A percentile compares a stretch with the other conserved stretches of the same genome.
phyloP scores from a whole-genome alignment of 2,329 filamentous ascomycete genomes.

The Ceratocystis eucalypticola region DNA sequence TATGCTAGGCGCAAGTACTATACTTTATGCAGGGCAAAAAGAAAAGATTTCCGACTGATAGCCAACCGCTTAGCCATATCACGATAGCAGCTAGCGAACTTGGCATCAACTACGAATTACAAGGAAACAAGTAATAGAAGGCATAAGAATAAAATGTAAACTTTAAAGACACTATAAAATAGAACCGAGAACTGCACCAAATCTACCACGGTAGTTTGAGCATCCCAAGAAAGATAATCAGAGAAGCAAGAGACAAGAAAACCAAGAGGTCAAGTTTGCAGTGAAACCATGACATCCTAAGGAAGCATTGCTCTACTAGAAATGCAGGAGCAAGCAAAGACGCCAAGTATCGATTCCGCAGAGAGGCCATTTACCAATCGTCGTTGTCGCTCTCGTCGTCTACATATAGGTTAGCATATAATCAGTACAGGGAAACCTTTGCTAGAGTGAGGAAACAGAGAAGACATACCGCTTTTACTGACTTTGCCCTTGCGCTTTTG shows the following conservation, averaged over 20 bases:
- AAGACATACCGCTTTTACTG: conserved; percentile 74
- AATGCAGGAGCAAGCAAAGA: neutral
- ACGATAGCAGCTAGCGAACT: neutral
- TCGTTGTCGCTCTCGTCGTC: conserved; percentile 68
- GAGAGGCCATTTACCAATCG: conserved; percentile 42
- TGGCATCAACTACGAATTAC: neutral
- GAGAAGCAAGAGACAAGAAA: neutral
- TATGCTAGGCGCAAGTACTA: no score
- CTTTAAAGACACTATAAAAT: neutral
- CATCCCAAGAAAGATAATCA: neutral
- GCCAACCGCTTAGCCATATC: no score
- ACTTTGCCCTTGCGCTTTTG: conserved; percentile 86
- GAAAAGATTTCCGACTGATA: no score
- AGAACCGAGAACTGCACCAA: neutral
- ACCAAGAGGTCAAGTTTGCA: neutral
- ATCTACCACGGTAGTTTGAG: neutral
- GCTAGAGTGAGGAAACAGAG: conserved; percentile 12
- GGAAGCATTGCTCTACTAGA: neutral
- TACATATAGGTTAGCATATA: conserved; percentile 26
- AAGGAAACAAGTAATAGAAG: neutral
- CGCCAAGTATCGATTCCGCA: neutral
- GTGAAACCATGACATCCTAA: neutral
- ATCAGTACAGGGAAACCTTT: neutral
- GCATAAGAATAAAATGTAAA: neutral
- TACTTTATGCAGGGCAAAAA: no score